Evolutionary conservation across 2,329 filamentous ascomycete genomes (phyloP).

Genomic region (Colletotrichum truncatum): DNA sequence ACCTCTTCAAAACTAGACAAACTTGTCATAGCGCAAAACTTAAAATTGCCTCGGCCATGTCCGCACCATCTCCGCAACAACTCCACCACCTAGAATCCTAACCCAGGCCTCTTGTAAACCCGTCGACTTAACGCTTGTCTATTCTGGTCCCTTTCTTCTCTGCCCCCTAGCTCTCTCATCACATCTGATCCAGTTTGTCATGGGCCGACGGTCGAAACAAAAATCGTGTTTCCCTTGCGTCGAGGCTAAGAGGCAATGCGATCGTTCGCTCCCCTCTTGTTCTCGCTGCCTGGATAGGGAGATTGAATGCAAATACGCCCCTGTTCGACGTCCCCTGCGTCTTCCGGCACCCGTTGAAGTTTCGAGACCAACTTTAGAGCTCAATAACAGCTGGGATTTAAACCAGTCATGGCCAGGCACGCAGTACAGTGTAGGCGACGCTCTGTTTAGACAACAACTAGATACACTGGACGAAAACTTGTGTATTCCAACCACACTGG

Average conservation of each 20-base stretch:
- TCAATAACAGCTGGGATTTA: background rate
- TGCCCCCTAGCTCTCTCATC: too few relatives aligned
- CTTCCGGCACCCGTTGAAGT: background rate
- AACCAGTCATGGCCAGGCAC: background rate
- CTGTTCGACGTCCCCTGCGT: background rate
- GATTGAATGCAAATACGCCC: conserved; percentile 5
- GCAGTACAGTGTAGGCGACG: too few relatives aligned
- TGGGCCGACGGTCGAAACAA: conserved; percentile 19
- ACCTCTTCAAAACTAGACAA: too few relatives aligned
- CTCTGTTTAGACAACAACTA: too few relatives aligned
- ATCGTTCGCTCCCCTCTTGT: conserved; percentile 11
- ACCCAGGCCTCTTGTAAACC: too few relatives aligned
- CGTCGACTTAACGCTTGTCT: too few relatives aligned
- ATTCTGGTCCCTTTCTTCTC: too few relatives aligned
- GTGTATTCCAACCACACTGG: background rate
- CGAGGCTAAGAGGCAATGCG: conserved; percentile 18
- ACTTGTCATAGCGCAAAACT: too few relatives aligned
- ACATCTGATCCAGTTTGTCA: too few relatives aligned
- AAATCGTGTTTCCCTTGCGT: conserved; percentile 14
- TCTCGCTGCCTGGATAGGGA: conserved; percentile 16
- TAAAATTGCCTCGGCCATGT: too few relatives aligned
- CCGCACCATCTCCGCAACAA: too few relatives aligned
- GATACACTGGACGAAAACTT: background rate
- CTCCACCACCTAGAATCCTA: too few relatives aligned
- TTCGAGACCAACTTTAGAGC: background rate